Evolutionary conservation across 2,329 filamentous ascomycete genomes (phyloP).

Genomic region (Pseudogymnoascus sp.): DNA sequence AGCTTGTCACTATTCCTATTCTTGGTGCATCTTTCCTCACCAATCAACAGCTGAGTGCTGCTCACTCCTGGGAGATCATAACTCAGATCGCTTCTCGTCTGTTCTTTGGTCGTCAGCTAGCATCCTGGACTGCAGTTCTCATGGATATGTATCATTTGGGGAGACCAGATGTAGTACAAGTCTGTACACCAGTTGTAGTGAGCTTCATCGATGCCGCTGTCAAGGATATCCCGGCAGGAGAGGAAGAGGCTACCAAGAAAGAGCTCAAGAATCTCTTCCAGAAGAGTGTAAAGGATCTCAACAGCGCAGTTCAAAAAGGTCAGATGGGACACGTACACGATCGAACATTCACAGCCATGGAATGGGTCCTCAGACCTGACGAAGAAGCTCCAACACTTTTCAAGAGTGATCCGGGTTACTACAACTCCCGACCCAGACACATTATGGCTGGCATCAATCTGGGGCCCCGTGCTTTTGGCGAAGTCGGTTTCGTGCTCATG

Average conservation of each 20-base stretch:
- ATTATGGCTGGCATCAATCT: constrained; percentile 7
- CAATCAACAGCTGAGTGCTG: neutral
- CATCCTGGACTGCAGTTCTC: constrained; percentile 19
- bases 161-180: constrained; percentile 20
- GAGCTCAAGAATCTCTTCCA: constrained; percentile 9
- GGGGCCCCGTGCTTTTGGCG: neutral
- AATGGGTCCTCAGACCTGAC: neutral
- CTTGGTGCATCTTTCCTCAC: neutral
- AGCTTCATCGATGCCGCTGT: constrained; percentile 16
- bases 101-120: constrained; percentile 18
- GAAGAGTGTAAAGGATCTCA: constrained; percentile 6
- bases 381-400: constrained; percentile 2
- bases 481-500: constrained; percentile 5
- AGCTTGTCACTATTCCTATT: neutral
- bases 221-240: constrained; percentile 10
- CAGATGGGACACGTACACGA: neutral
- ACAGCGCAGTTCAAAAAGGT: neutral
- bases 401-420: neutral
- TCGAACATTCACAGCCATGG: constrained; percentile 7
- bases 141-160: constrained; percentile 20
- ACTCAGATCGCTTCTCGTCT: constrained; percentile 16
- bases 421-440: neutral
- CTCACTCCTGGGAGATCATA: constrained; percentile 13
- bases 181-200: constrained; percentile 13
- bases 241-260: neutral